Conservation (phyloP, 1,284 basidiomycete genomes). For the Puccinia novopanici region DNA sequence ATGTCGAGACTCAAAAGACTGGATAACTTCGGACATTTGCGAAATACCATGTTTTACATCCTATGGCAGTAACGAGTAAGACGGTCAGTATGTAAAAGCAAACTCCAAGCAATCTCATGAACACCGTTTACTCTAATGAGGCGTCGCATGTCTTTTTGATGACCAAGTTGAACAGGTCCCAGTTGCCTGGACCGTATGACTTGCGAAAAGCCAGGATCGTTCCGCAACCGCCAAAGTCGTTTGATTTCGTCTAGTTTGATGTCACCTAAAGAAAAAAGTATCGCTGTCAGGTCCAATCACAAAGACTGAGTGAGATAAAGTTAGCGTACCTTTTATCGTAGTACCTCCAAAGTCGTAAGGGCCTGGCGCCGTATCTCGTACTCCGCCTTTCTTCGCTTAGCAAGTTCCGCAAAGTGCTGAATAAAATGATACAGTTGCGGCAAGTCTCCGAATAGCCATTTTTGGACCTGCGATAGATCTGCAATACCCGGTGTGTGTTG, state of each 20-base stretch:
- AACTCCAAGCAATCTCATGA: neutral
- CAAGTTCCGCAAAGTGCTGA: neutral
- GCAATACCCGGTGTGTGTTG: neutral
- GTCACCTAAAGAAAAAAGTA: conserved; percentile 30
- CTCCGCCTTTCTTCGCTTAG: conserved; percentile 4
- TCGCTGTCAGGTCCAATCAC: neutral
- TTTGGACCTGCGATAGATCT: neutral
- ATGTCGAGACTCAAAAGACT: conserved; percentile 28
- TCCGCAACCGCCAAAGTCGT: conserved; percentile 36
- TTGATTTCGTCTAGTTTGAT: conserved; percentile 48
- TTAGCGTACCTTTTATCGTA: conserved; percentile 30
- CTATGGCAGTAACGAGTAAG: neutral
- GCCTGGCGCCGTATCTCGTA: conserved; percentile 16
- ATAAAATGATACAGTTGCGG: conserved; percentile 19
- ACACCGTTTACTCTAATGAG: conserved; percentile 32
- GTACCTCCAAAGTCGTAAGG: conserved; percentile 24
- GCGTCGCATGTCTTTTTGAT: conserved; percentile 44
- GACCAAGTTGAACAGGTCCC: conserved; percentile 41
- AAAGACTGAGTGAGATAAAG: neutral
- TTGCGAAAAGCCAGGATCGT: conserved; percentile 38
- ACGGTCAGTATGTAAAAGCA: conserved; percentile 15
- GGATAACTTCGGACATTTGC: conserved; percentile 46
- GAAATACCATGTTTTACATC: conserved; percentile 47
- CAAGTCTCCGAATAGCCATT: conserved; percentile 46
- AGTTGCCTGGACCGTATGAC: conserved; percentile 41